A percentile compares a stretch with the other conserved stretches of the same genome.
Evolutionary conservation across 2,329 filamentous ascomycete genomes (phyloP).

Genomic region (Pseudogymnoascus sp.): DNA sequence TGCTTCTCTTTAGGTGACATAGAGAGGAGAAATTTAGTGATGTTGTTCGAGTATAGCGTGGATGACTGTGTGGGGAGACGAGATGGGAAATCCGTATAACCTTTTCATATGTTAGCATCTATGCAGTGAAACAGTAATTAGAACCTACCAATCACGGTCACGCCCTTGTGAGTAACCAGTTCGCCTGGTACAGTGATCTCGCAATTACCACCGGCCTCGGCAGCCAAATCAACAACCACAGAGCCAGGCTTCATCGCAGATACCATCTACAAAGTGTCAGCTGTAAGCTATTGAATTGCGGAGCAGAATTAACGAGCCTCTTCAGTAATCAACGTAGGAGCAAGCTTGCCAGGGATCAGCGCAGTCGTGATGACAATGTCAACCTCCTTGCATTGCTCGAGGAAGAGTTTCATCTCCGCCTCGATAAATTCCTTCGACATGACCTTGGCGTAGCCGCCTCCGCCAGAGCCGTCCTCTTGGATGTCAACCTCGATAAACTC

Average conservation of each 20-base stretch:
- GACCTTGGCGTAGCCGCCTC: slow-evolving; percentile 83
- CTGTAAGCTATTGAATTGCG: not conserved
- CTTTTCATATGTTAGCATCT: slow-evolving; percentile 32
- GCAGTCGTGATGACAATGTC: slow-evolving; percentile 92
- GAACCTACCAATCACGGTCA: slow-evolving; percentile 69
- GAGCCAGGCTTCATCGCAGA: slow-evolving; percentile 75
- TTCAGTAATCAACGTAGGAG: slow-evolving; percentile 77
- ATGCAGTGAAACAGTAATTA: not conserved
- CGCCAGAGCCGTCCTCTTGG: slow-evolving; percentile 74
- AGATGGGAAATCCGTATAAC: slow-evolving; percentile 82
- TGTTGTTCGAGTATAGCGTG: slow-evolving; percentile 88
- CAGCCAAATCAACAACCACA: slow-evolving; percentile 79
- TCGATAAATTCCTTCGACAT: slow-evolving; percentile 94
- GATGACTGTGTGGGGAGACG: slow-evolving; percentile 82
- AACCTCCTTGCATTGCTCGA: slow-evolving; percentile 77
- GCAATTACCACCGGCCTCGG: slow-evolving; percentile 83
- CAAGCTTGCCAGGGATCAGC: slow-evolving; percentile 77
- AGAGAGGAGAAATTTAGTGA: slow-evolving; percentile 79
- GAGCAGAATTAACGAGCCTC: slow-evolving; percentile 32
- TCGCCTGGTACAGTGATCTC: slow-evolving; percentile 71
- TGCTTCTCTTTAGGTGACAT: slow-evolving; percentile 71
- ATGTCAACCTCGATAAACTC: slow-evolving; percentile 85
- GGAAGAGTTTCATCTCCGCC: slow-evolving; percentile 87
- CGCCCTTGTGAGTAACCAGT: slow-evolving; percentile 63
- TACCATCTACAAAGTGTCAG: slow-evolving; percentile 45